Conservation (phyloP, 306 rosid species). For the Ormosia semicastrata region DNA sequence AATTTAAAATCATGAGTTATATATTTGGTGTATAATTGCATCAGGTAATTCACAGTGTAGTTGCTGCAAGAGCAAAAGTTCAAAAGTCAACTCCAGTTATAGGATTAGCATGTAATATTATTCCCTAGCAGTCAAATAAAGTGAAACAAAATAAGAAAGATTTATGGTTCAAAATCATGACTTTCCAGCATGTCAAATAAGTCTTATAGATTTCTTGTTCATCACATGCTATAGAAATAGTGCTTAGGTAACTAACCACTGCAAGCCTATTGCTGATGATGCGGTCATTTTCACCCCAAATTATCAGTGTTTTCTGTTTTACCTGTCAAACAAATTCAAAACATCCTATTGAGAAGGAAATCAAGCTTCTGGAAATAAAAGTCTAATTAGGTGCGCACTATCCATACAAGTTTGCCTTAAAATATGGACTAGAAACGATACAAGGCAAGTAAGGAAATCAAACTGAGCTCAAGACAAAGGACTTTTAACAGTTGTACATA, state of each 20-base stretch:
- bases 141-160: background rate
- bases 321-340: slow-evolving; percentile 52
- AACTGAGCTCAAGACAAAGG: background rate
- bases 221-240: slow-evolving; percentile 19
- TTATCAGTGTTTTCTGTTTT: slow-evolving; percentile 80
- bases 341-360: background rate
- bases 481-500: slow-evolving; percentile 11
- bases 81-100: slow-evolving; percentile 1
- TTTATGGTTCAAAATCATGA: background rate
- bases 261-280: slow-evolving; percentile 79
- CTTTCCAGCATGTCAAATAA: background rate
- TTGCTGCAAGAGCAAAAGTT: slow-evolving; percentile 51
- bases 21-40: slow-evolving; percentile 66
- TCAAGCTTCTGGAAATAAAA: background rate
- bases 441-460: background rate
- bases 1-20: too few species aligned
- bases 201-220: background rate
- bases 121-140: background rate
- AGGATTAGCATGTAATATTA: background rate
- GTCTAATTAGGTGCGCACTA: background rate
- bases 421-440: background rate
- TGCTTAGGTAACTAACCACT: slow-evolving; percentile 56
- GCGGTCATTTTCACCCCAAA: slow-evolving; percentile 95
- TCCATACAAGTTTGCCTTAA: background rate
- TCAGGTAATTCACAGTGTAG: slow-evolving; percentile 80